Conservation (phyloP, 75 land plant genomes). For the Cupressus sempervirens region DNA sequence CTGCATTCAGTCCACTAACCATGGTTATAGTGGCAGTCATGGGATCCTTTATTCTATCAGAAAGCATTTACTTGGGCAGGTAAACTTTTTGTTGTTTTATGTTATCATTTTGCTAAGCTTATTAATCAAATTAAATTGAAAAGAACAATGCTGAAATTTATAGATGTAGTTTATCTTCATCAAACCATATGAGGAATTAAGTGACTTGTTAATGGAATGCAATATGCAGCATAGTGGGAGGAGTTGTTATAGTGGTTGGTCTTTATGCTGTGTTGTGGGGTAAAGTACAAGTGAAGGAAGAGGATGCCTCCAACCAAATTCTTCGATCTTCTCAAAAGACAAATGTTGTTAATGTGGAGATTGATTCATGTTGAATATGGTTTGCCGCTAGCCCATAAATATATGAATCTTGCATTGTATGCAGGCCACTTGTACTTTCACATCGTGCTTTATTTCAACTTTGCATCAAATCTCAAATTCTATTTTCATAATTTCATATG, state of each 20-base stretch:
- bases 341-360: not conserved
- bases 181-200: too few species aligned
- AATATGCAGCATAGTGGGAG: slow-evolving; percentile 26
- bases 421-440: too few species aligned
- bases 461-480: too few species aligned
- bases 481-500: too few species aligned
- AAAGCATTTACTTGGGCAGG: slow-evolving; percentile 63
- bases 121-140: too few species aligned
- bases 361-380: not conserved
- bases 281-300: slow-evolving; percentile 10
- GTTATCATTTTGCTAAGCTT: too few species aligned
- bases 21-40: slow-evolving; percentile 67
- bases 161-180: too few species aligned
- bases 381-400: too few species aligned
- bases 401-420: too few species aligned
- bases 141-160: too few species aligned
- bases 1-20: slow-evolving; percentile 68
- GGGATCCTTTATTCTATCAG: slow-evolving; percentile 59
- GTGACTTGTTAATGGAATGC: not conserved
- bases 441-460: too few species aligned
- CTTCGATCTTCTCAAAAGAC: not conserved
- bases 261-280: slow-evolving; percentile 48
- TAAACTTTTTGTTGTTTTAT: slow-evolving; percentile 12
- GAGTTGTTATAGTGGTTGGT: slow-evolving; percentile 24
- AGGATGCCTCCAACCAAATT: not conserved